Conservation (phyloP, 1,139 yeast genomes). For the Diutina rugosa region DNA sequence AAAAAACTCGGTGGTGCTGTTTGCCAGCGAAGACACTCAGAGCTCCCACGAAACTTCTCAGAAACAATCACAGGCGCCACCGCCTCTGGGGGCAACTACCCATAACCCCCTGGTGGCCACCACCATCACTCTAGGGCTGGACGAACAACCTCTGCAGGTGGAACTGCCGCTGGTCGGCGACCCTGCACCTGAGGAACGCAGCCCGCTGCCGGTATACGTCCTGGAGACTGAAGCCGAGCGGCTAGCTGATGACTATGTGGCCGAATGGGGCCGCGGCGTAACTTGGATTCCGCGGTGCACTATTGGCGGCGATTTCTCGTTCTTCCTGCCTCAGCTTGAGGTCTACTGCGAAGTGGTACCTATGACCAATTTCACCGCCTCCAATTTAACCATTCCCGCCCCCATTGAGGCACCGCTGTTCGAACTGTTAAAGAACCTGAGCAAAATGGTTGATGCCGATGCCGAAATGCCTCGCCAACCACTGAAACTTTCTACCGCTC, state of each 20-base stretch:
- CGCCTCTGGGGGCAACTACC: background rate
- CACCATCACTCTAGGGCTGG: constrained; percentile 4
- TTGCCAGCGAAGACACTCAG: constrained; percentile 13
- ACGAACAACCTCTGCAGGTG: background rate
- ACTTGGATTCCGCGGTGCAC: constrained; percentile 48
- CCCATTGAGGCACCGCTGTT: constrained; percentile 2
- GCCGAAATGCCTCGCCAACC: background rate
- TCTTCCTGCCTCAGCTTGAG: constrained; percentile 45
- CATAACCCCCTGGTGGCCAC: constrained; percentile 7
- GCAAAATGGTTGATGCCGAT: background rate
- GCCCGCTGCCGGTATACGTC: background rate
- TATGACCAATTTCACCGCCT: constrained; percentile 6
- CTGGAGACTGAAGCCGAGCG: constrained; percentile 25
- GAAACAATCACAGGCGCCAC: constrained; percentile 12
- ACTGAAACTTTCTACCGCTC: background rate
- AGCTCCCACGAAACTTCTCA: constrained; percentile 11
- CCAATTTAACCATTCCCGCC: constrained; percentile 18
- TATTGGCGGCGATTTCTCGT: constrained; percentile 41
- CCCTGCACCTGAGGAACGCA: background rate
- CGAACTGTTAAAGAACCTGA: background rate
- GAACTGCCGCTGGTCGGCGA: background rate
- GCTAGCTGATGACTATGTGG: constrained; percentile 18
- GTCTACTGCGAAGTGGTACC: constrained; percentile 31
- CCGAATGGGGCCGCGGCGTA: constrained; percentile 15
- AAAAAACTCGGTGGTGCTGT: constrained; percentile 35